phyloP scores from a whole-genome alignment of 192 early-diverging fungal species.

The Coemansia aciculifera region DNA sequence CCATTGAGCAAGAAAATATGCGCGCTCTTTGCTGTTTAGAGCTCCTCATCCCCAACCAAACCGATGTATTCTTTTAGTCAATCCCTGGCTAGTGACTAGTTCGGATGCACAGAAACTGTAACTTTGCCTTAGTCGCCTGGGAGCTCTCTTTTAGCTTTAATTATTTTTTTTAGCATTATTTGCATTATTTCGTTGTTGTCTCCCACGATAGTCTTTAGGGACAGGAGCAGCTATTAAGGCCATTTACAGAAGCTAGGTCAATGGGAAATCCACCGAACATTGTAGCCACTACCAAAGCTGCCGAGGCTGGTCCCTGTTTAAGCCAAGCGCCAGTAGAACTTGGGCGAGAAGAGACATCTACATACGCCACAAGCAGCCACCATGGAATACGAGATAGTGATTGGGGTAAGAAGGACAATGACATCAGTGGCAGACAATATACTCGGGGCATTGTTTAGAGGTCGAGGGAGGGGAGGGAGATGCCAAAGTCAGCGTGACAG shows the following conservation, averaged over 20 bases:
- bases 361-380: constrained; percentile 8
- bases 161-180: neutral
- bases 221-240: neutral
- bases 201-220: neutral
- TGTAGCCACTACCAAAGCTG: neutral
- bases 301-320: neutral
- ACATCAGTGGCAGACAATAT: neutral
- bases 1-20: neutral
- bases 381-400: neutral
- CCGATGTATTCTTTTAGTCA: neutral
- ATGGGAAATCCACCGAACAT: neutral
- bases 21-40: neutral
- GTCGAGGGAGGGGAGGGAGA: neutral
- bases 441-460: neutral
- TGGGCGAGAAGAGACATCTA: neutral
- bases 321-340: neutral
- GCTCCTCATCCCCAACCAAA: neutral
- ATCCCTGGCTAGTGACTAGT: neutral
- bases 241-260: neutral
- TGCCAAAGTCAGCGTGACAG: neutral
- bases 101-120: neutral
- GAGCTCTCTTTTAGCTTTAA: neutral
- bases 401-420: constrained; percentile 7
- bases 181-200: neutral
- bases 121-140: neutral